Evolutionary conservation across 768 basidiomycete genomes (phyloP).

Genomic region (Kwoniella sp.): DNA sequence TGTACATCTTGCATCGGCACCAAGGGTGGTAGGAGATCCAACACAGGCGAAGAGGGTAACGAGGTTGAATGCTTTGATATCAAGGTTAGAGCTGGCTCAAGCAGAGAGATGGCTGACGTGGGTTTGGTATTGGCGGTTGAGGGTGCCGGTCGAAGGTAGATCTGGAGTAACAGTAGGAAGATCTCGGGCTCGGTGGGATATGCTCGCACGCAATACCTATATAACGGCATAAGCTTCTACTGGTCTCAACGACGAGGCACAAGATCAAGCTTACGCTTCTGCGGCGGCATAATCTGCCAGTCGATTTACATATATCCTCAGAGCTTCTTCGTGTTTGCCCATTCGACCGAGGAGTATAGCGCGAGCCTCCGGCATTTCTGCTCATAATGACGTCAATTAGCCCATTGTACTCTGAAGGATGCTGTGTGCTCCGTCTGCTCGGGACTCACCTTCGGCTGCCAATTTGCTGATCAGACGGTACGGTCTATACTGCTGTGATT

Average conservation of each 20-base stretch:
- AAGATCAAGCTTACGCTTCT: slow-evolving; percentile 68
- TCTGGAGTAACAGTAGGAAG: slow-evolving; percentile 79
- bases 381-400: too few species aligned
- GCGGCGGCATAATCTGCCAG: slow-evolving; percentile 81
- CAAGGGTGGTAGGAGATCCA: slow-evolving; percentile 85
- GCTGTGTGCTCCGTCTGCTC: too few species aligned
- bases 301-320: slow-evolving; percentile 91
- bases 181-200: slow-evolving; percentile 66
- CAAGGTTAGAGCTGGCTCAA: slow-evolving; percentile 81
- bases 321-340: slow-evolving; percentile 86
- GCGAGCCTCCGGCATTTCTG: slow-evolving; percentile 86
- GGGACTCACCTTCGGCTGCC: slow-evolving; percentile 75
- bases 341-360: slow-evolving; percentile 87
- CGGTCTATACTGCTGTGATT: slow-evolving; percentile 68
- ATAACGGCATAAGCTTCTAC: not conserved
- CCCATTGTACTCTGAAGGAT: too few species aligned
- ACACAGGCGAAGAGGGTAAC: slow-evolving; percentile 76
- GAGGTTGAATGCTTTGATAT: slow-evolving; percentile 81
- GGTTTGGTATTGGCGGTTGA: slow-evolving; percentile 54
- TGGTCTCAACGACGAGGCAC: too few species aligned
- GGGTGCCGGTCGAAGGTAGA: slow-evolving; percentile 77
- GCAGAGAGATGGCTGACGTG: slow-evolving; percentile 57
- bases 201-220: slow-evolving; percentile 84
- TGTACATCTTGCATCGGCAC: slow-evolving; percentile 79
- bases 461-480: slow-evolving; percentile 80